These are phyloP conservation scores for Botrytis fabae DNA, from an alignment of 2,329 filamentous ascomycete genomes.

Conservation along the genomic window DNA sequence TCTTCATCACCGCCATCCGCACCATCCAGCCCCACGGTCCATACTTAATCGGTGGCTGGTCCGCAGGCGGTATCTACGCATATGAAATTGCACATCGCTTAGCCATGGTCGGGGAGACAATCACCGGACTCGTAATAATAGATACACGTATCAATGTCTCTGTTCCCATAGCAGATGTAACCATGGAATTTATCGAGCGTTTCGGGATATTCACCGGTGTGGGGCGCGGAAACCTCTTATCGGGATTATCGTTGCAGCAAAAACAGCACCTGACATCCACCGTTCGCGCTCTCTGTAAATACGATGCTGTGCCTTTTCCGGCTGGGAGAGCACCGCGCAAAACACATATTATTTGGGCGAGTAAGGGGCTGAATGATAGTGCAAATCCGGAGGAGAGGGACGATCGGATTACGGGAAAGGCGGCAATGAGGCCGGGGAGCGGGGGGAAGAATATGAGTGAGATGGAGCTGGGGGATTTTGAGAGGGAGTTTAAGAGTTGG, in stretches of 20 bases:
- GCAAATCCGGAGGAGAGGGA: neutral
- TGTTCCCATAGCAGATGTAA: too few relatives aligned
- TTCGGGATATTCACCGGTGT: too few relatives aligned
- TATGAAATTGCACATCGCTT: conserved; percentile 6
- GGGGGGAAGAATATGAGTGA: neutral
- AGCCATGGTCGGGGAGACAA: neutral
- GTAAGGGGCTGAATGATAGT: neutral
- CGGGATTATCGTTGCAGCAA: too few relatives aligned
- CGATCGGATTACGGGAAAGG: neutral
- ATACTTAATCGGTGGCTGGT: conserved; percentile 17
- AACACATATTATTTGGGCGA: neutral
- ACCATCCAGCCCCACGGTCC: conserved; percentile 5
- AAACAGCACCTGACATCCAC: too few relatives aligned
- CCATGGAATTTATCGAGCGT: too few relatives aligned
- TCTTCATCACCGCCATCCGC: neutral
- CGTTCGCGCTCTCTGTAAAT: too few relatives aligned
- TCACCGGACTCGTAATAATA: neutral
- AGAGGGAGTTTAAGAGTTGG: neutral
- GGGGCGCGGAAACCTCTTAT: too few relatives aligned
- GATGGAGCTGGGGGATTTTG: neutral
- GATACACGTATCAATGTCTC: neutral
- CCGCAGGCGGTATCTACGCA: conserved; percentile 14
- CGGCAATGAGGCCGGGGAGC: neutral
- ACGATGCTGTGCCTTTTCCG: too few relatives aligned
- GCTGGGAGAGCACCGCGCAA: neutral